Conservation (phyloP, 2,329 filamentous ascomycete species). For the Diplocarpon rosae region DNA sequence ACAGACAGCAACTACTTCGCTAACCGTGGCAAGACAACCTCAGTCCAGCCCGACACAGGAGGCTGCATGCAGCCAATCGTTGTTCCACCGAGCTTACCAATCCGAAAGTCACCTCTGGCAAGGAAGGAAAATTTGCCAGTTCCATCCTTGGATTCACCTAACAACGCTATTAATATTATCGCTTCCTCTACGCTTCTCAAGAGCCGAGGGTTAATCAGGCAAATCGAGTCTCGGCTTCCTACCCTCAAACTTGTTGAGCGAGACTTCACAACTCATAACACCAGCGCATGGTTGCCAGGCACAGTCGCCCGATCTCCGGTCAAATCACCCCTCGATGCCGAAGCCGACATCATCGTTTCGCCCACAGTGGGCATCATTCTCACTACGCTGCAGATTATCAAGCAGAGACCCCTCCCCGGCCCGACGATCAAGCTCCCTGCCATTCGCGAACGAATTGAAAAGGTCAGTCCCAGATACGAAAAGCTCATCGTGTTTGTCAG, state of each 20-base stretch:
- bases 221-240: conserved; percentile 39
- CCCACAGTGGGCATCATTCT: conserved; percentile 57
- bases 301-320: conserved; percentile 28
- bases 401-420: conserved; percentile 60
- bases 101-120: conserved; percentile 10
- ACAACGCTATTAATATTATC: conserved; percentile 34
- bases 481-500: conserved; percentile 56
- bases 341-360: conserved; percentile 66
- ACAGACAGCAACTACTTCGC: conserved; percentile 24
- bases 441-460: conserved; percentile 44
- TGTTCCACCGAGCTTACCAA: neutral
- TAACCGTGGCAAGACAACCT: no score
- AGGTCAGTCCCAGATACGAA: conserved; percentile 51
- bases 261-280: conserved; percentile 38
- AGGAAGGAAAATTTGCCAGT: conserved; percentile 10
- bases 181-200: conserved; percentile 37
- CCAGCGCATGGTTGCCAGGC: conserved; percentile 27
- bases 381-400: conserved; percentile 60
- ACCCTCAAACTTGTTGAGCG: conserved; percentile 46
- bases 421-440: conserved; percentile 33
- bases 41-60: neutral
- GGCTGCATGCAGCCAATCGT: neutral
- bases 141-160: conserved; percentile 10
- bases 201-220: conserved; percentile 37
- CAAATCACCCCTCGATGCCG: conserved; percentile 34